Evolutionary conservation across 2,329 filamentous ascomycete species (phyloP), one percentile per base, ranked within the genome.

Genomic region (Clarireedia hainanense): DNA sequence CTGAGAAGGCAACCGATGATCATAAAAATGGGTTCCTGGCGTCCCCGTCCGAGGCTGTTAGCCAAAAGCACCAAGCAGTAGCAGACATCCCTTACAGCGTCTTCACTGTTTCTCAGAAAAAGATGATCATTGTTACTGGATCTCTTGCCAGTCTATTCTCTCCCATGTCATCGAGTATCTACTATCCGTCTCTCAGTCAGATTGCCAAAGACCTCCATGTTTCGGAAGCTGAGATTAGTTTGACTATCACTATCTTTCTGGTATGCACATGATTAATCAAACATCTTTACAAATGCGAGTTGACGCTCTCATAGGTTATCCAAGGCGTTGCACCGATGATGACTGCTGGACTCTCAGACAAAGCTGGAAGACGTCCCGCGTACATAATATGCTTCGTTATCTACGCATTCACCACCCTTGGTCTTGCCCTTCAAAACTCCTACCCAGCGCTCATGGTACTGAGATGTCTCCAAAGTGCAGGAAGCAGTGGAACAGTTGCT

Each of bases 401-500:
- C 23, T 81, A 78, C 61, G 70, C 81, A n/a, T 73, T 67, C 0
- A 78, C 78, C 54, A 80, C 79, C 57, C 73, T 81, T 17, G 79
- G 77, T 0, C 69, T 82, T 5, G 79, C 75, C 0, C 60, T 79
- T 5, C 71, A 75, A 26, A 73, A 71, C 5, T 74, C 64, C 58
- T 80, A 79, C 56, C 68, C 70, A 0, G 70, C 76, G 1, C 67
- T 85, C 2, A 60, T 85, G 20, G 72, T 78, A 0, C 67, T 84
- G 2, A 72, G 81, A 2, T 76, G 75, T 60, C 63, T 84, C 2
- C 81, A 85, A 62, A 79, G 77, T 10, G 74, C 77, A 0, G 81
- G 84, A 0, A 83, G 77, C 48, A 80, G 77, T 57, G 78, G 77
- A 0, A 85, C 81, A 0, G 72, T 86, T 1, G 77, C 83, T 0